These are phyloP conservation scores for Stephanodiscus minutulus DNA, from an alignment of 108 stramenopile species.

Conservation along the genomic window DNA sequence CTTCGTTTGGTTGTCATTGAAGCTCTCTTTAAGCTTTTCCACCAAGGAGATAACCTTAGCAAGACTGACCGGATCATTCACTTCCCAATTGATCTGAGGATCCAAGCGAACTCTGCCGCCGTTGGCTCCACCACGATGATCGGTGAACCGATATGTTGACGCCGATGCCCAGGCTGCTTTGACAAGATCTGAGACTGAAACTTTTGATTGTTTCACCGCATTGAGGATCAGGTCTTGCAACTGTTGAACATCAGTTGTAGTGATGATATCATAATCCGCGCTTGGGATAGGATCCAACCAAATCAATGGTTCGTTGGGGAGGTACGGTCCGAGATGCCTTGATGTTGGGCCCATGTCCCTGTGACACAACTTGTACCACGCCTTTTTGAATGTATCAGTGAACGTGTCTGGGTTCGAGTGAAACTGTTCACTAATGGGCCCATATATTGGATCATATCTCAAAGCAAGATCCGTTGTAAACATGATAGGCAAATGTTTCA, in stretches of 20 bases:
- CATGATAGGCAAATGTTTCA: conserved; percentile 70
- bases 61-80: conserved; percentile 67
- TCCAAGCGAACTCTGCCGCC: conserved; percentile 66
- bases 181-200: conserved; percentile 61
- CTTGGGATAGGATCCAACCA: conserved; percentile 79
- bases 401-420: conserved; percentile 57
- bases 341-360: conserved; percentile 74
- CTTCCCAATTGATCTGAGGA: conserved; percentile 69
- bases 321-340: conserved; percentile 63
- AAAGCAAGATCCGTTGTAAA: conserved; percentile 75
- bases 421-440: conserved; percentile 57
- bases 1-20: conserved; percentile 29
- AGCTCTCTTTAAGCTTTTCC: conserved; percentile 46
- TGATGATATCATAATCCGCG: conserved; percentile 30
- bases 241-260: conserved; percentile 28
- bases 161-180: conserved; percentile 77
- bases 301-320: conserved; percentile 58
- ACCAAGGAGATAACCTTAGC: conserved; percentile 45
- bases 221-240: conserved; percentile 53
- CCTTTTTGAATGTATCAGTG: conserved; percentile 64
- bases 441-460: conserved; percentile 66
- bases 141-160: conserved; percentile 67
- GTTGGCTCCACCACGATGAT: conserved; percentile 81
- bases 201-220: conserved; percentile 36
- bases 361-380: conserved; percentile 81